A percentile compares a stretch with the other conserved stretches of the same genome.
These are phyloP conservation scores for Setaria italica DNA, from an alignment of 202 grass and related monocot species.

Conservation along the genomic window DNA sequence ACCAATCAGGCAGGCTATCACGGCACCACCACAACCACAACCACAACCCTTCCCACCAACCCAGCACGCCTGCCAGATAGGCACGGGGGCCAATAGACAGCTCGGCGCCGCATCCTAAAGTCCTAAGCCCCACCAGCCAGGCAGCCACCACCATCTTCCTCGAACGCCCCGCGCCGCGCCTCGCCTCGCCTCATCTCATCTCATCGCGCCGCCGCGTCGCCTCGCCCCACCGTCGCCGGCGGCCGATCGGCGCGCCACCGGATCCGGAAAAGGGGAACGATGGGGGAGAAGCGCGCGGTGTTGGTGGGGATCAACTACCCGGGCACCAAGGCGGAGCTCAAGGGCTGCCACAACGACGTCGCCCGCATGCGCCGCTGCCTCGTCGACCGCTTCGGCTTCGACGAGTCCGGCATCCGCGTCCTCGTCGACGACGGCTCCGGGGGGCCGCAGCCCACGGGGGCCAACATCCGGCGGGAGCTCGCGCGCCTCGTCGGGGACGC, in stretches of 20 bases:
- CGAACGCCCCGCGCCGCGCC: neutral
- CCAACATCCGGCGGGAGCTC: constrained; percentile 48
- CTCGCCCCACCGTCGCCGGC: neutral
- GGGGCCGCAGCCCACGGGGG: constrained; percentile 16
- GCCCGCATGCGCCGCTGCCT: constrained; percentile 65
- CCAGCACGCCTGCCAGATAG: constrained; percentile 22
- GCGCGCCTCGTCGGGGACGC: constrained; percentile 59
- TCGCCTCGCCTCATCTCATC: neutral
- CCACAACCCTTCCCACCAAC: neutral
- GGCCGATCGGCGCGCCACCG: neutral
- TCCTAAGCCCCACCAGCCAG: neutral
- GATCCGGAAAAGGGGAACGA: neutral
- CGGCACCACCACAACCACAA: neutral
- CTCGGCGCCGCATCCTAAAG: constrained; percentile 15
- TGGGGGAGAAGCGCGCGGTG: constrained; percentile 63
- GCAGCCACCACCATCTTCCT: neutral
- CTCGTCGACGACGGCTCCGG: constrained; percentile 63
- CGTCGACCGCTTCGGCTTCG: constrained; percentile 73
- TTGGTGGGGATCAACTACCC: constrained; percentile 79
- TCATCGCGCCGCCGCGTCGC: constrained; percentile 8
- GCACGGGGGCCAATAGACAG: constrained; percentile 42
- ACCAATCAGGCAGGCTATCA: neutral
- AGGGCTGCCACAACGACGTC: constrained; percentile 88
- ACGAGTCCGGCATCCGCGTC: constrained; percentile 56
- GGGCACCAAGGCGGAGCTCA: constrained; percentile 73